Base-by-base conservation (phyloP, 495 filamentous ascomycete genomes). In the Hypoxylon subgilvum region DNA sequence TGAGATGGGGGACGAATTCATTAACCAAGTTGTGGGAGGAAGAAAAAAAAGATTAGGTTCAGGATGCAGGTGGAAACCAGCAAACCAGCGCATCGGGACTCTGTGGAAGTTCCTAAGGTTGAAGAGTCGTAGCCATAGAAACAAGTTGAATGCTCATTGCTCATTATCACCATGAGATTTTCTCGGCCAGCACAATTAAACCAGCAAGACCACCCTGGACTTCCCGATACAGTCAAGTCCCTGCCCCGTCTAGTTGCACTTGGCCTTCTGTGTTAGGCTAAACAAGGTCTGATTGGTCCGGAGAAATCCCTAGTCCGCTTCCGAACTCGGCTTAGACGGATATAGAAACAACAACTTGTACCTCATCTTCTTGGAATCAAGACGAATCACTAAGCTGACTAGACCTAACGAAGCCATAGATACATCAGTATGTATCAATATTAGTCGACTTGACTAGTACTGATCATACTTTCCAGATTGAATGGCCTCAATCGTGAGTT, bases 171-270 rank as follows among this genome's bases (percentile, higher is more conserved):
- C 57, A 61, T 69, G 48, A 69, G 64, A 65, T 69, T 69, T 69
- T 69, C 67, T 67, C 52, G 45, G 34, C 58, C 59, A 65, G 56
- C 56, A 65, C 55, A 61, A 61, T 61, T 57, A 57, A 64, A 64
- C n/a, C 46, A 69, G 51, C 56, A 52, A 38, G 45, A 53, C 56
- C 31, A 65, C 32, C 47, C 35, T 57, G 32, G 42, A 67, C 60
- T 69, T 65, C 67, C 67, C 52, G 57, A 69, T 67, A 61, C 52
- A 61, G 67, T 54, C 61, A 69, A 67, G 57, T 44, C 48, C 52
- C 47, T 55, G 32, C 45, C 28, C 49, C 30, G 48, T 53, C 57
- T 52, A 48, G 42, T 55, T 18, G 53, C 36, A 46, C 47, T 53
- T 52, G 48, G 47, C 52, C 50, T 54, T 61, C 54, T 45, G 41